Evolutionary conservation across 179 eudicot genomes (phyloP).

Genomic region (Dionaea muscipula): DNA sequence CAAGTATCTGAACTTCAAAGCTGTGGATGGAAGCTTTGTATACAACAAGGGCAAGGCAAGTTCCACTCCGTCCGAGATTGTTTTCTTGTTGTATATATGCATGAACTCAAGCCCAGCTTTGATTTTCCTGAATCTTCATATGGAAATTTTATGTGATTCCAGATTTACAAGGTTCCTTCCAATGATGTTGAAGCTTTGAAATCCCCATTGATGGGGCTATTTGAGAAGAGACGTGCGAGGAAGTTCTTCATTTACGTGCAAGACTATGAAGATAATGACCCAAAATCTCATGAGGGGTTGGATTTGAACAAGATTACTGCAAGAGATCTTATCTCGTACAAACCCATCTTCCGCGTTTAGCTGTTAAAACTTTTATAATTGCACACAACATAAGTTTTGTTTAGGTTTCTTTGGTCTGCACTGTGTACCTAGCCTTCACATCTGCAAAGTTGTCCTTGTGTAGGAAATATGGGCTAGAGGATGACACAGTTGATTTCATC

Average conservation of each 20-base stretch:
- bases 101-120: not conserved
- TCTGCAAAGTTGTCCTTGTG: not conserved
- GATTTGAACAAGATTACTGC: conserved; percentile 51
- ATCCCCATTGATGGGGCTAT: conserved; percentile 69
- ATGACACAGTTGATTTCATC: conserved; percentile 67
- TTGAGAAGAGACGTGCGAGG: conserved; percentile 70
- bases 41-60: conserved; percentile 80
- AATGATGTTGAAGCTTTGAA: conserved; percentile 80
- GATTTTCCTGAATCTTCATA: not conserved
- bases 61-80: not conserved
- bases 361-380: not conserved
- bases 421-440: no score
- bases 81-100: not conserved
- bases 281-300: conserved; percentile 66
- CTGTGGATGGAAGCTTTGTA: conserved; percentile 84
- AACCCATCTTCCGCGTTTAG: conserved; percentile 3
- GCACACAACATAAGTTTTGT: no score
- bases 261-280: conserved; percentile 67
- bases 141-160: conserved; percentile 2
- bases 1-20: conserved; percentile 73
- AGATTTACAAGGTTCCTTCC: conserved; percentile 86
- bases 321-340: conserved; percentile 54
- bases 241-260: conserved; percentile 78
- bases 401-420: no score
- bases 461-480: conserved; percentile 80